Evolutionary conservation across 768 basidiomycete species (phyloP).

Genomic region (Suillus alpinus): DNA sequence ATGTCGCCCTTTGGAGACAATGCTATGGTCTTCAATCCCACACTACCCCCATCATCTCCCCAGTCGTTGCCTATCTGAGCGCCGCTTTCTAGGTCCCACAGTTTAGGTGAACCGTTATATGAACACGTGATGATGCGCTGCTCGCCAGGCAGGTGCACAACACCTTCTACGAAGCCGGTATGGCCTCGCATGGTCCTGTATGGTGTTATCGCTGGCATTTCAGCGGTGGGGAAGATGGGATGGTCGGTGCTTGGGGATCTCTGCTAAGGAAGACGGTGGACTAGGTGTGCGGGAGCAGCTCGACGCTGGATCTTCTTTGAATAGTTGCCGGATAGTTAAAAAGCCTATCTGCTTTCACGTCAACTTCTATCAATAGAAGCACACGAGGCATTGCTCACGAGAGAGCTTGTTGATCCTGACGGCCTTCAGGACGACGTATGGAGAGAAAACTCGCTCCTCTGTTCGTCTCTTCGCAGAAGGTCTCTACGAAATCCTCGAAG

Average conservation of each 20-base stretch:
- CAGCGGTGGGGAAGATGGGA: background rate
- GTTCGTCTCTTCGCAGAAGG: too few relatives aligned
- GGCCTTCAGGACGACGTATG: too few relatives aligned
- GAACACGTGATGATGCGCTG: background rate
- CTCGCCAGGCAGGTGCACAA: background rate
- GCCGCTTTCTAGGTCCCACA: background rate
- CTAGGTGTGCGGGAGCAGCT: background rate
- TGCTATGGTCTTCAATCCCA: conserved; percentile 9
- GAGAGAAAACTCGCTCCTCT: too few relatives aligned
- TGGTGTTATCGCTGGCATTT: background rate
- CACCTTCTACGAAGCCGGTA: background rate
- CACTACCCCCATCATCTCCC: background rate
- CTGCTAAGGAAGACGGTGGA: background rate
- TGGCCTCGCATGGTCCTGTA: background rate
- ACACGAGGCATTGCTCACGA: too few relatives aligned
- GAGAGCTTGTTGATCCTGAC: too few relatives aligned
- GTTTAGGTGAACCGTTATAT: background rate
- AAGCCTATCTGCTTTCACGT: too few relatives aligned
- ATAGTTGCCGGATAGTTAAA: background rate
- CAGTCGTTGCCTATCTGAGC: background rate
- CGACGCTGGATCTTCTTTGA: background rate
- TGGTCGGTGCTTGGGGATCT: background rate
- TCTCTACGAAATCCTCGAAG: too few relatives aligned
- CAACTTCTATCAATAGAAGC: too few relatives aligned
- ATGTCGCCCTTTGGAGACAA: conserved; percentile 27